phyloP scores from a whole-genome alignment of 257 asterid genomes.

The Craterostigma plantagineum region DNA sequence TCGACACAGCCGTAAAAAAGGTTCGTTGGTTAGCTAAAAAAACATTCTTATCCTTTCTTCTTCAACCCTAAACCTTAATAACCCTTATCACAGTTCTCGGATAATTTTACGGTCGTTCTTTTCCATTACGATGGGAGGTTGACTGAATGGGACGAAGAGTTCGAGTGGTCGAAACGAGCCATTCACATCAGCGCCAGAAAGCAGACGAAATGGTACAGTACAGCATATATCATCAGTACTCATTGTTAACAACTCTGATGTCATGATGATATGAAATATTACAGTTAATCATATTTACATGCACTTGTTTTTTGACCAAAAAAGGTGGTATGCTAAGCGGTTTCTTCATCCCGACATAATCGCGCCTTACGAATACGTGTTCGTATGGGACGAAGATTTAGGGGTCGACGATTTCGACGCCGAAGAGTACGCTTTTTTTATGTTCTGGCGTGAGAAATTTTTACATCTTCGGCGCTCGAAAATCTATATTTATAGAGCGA shows the following conservation, averaged over 20 bases:
- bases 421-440: not conserved
- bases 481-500: no score
- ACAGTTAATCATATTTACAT: not conserved
- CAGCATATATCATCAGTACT: not conserved
- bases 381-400: not conserved
- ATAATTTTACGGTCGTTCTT: conserved; percentile 38
- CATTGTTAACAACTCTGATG: no score
- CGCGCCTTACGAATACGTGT: not conserved
- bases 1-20: conserved; percentile 58
- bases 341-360: not conserved
- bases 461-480: no score
- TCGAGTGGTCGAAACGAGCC: conserved; percentile 58
- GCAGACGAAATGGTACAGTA: conserved; percentile 47
- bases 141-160: conserved; percentile 64
- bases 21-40: no score
- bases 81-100: conserved; percentile 60
- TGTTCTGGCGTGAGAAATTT: no score
- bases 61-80: no score
- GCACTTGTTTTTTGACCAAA: not conserved
- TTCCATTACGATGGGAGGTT: conserved; percentile 58
- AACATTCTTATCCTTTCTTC: no score
- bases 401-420: not conserved
- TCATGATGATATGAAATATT: not conserved
- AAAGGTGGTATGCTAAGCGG: not conserved
- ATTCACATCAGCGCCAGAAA: conserved; percentile 40